phyloP scores from a whole-genome alignment of 139 green algal species.

The Chlorella ohadii region DNA sequence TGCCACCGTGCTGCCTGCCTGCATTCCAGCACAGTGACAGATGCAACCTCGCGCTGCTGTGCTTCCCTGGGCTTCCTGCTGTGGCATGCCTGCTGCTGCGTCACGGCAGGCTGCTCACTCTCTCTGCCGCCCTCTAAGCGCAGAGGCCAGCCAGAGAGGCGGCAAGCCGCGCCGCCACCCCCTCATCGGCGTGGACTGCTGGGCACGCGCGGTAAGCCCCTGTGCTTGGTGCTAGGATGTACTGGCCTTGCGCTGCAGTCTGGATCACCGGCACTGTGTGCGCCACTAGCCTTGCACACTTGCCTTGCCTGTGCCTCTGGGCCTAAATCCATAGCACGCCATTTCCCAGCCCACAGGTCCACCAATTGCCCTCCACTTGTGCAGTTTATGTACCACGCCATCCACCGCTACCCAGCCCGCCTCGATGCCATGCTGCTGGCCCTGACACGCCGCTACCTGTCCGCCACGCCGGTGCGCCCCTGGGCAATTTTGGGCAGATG shows the following conservation, averaged over 20 bases:
- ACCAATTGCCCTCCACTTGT: too few relatives aligned
- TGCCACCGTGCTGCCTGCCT: not conserved
- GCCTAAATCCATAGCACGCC: too few relatives aligned
- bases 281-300: too few relatives aligned
- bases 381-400: not conserved
- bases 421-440: slow-evolving; percentile 26
- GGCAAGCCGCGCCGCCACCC: not conserved
- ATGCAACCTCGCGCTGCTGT: too few relatives aligned
- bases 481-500: too few relatives aligned
- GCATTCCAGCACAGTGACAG: too few relatives aligned
- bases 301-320: too few relatives aligned
- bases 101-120: not conserved
- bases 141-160: not conserved
- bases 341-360: too few relatives aligned
- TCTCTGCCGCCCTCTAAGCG: not conserved
- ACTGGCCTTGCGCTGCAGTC: too few relatives aligned
- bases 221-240: too few relatives aligned
- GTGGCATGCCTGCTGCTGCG: not conserved
- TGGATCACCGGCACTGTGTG: too few relatives aligned
- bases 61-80: not conserved
- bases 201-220: not conserved
- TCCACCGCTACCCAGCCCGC: slow-evolving; percentile 10
- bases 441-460: not conserved
- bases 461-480: not conserved
- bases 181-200: slow-evolving; percentile 9